phyloP scores from a whole-genome alignment of 345 rosid genomes.

The Lepidium aucheri region DNA sequence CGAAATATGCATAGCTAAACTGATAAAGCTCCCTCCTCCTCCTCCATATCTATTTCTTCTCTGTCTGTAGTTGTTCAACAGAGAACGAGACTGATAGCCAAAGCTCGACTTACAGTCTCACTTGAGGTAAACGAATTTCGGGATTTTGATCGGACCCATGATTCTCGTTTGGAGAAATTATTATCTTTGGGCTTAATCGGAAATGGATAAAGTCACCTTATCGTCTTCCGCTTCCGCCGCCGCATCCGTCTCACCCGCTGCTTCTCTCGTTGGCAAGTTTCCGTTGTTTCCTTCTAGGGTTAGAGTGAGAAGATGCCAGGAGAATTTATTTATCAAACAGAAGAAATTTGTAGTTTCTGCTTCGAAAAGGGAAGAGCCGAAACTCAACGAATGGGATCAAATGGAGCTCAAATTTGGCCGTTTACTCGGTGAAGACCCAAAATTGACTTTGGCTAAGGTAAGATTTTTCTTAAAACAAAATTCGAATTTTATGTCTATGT shows the following conservation, averaged over 20 bases:
- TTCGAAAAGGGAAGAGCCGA: slow-evolving; percentile 48
- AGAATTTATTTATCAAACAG: slow-evolving; percentile 7
- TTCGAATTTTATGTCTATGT: neutral
- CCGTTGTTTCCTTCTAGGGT: slow-evolving; percentile 15
- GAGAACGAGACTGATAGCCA: neutral
- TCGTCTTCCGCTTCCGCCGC: slow-evolving; percentile 32
- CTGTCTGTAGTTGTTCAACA: neutral
- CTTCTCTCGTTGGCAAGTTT: slow-evolving; percentile 17
- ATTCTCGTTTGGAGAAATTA: neutral
- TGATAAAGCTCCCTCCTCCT: slow-evolving; percentile 18
- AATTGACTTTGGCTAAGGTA: slow-evolving; percentile 89
- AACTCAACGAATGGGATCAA: slow-evolving; percentile 62
- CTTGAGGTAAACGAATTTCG: neutral
- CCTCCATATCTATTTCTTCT: slow-evolving; percentile 22
- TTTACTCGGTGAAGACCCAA: slow-evolving; percentile 86
- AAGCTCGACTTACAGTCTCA: neutral
- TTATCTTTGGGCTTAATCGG: neutral
- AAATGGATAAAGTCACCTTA: slow-evolving; percentile 54
- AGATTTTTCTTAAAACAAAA: neutral
- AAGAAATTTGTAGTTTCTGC: slow-evolving; percentile 43
- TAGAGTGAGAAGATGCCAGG: slow-evolving; percentile 14
- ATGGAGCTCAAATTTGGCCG: slow-evolving; percentile 94
- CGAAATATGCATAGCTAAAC: slow-evolving; percentile 22
- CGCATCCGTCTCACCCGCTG: neutral
- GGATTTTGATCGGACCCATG: slow-evolving; percentile 23